Conservation (phyloP, 305 asterid genomes). For the Fraxinus ornus region DNA sequence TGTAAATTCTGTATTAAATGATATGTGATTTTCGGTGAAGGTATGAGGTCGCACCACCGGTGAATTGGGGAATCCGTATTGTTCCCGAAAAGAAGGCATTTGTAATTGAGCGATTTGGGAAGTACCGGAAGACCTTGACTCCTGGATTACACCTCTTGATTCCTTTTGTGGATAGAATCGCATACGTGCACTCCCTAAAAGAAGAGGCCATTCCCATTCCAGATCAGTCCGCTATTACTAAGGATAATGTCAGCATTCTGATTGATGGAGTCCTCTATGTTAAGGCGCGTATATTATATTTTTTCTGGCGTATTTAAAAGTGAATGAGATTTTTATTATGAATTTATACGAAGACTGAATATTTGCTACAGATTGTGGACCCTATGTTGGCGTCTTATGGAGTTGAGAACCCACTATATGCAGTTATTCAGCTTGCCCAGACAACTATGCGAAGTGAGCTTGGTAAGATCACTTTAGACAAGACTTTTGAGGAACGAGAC, state of each 20-base stretch:
- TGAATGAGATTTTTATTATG: slow-evolving; percentile 5
- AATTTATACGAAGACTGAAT: slow-evolving; percentile 7
- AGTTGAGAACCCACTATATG: slow-evolving; percentile 79
- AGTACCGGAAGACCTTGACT: slow-evolving; percentile 66
- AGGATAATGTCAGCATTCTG: slow-evolving; percentile 80
- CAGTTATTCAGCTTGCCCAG: slow-evolving; percentile 89
- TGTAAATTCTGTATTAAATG: neutral
- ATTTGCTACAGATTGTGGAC: slow-evolving; percentile 62
- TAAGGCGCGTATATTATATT: slow-evolving; percentile 40
- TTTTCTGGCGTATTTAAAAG: slow-evolving; percentile 4
- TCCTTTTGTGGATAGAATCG: slow-evolving; percentile 81
- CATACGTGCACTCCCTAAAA: slow-evolving; percentile 82
- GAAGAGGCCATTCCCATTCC: slow-evolving; percentile 85
- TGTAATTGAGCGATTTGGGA: slow-evolving; percentile 86
- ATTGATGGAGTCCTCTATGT: slow-evolving; percentile 91
- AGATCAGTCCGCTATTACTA: slow-evolving; percentile 84
- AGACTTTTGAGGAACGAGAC: slow-evolving; percentile 90
- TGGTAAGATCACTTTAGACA: slow-evolving; percentile 89
- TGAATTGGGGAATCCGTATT: slow-evolving; percentile 85
- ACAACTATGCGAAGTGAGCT: slow-evolving; percentile 99
- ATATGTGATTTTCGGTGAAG: slow-evolving; percentile 29
- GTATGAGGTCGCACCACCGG: slow-evolving; percentile 55
- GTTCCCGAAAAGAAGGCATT: slow-evolving; percentile 88
- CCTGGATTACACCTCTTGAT: slow-evolving; percentile 81
- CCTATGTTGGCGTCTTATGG: slow-evolving; percentile 93